Evolutionary conservation across 305 asterid species (phyloP), one percentile per base, ranked within the genome.

Genomic region (Fraxinus sp.): DNA sequence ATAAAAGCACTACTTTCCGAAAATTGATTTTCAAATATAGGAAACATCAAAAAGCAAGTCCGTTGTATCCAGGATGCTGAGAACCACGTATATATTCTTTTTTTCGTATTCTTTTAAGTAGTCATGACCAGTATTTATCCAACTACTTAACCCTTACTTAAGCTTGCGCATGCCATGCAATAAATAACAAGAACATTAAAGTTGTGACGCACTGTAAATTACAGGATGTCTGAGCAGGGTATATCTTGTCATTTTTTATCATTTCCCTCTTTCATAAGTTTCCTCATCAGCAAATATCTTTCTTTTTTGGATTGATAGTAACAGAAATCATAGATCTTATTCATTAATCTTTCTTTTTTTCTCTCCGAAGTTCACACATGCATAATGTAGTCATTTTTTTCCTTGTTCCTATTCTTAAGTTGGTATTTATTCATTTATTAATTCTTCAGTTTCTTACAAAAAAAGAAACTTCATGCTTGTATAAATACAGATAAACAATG

Each of bases 71-170:
- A 22, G 36, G 68, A 18, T 57, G 46, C 72, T 36, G 70, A 24
- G 74, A 37, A 83, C 74, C 36, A 26, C 77, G 32, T 5, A 33
- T 75, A 76, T 74, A 57, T 37, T 74, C 68, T 14, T 36, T 76
- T 84, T 84, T 81, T 80, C 82, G 62, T 46, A 76, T 76, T 76
- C 81, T 18, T 46, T 30, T 20, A 18, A 59, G 78, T 80, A 30
- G 75, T 35, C 39, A 26, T 8, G 30, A 52, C 75, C 52, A 79
- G 80, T n/a, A 73, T 1, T 24, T 14, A 24, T 68, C 20, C 9
- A 71, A 44, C 78, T 33, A 49, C 20, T 13, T 49, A 49, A 49
- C 59, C 7, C 7, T 39, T 30, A 76, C 28, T 46, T 7, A 77
- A 66, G 79, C 1, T 18, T 14, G 81, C 22, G 41, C 78, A 44